phyloP scores from a whole-genome alignment of 2,329 filamentous ascomycete species.

The Hypomyces perniciosus region DNA sequence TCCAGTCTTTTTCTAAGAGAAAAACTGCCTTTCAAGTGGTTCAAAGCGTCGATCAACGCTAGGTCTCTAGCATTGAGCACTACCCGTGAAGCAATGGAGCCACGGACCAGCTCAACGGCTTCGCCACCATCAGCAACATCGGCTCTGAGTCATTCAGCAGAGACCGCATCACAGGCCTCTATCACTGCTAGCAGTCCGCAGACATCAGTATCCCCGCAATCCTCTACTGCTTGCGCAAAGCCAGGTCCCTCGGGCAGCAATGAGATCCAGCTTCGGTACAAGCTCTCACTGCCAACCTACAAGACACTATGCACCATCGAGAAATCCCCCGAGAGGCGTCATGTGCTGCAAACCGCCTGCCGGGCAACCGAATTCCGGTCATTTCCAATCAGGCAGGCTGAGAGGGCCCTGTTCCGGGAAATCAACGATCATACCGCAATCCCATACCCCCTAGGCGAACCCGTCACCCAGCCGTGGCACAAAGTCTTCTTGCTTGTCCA shows the following conservation, averaged over 20 bases:
- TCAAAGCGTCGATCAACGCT: no score
- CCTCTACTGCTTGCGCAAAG: neutral
- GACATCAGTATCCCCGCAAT: neutral
- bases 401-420: slow-evolving; percentile 31
- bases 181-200: neutral
- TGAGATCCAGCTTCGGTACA: slow-evolving; percentile 30
- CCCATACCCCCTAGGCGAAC: slow-evolving; percentile 30
- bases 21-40: no score
- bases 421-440: slow-evolving; percentile 35
- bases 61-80: no score
- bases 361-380: slow-evolving; percentile 32
- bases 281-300: slow-evolving; percentile 27
- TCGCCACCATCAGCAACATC: no score
- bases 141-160: neutral
- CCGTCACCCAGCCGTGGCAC: slow-evolving; percentile 56
- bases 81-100: no score
- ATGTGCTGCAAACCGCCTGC: slow-evolving; percentile 34
- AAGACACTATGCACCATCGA: slow-evolving; percentile 23
- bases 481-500: slow-evolving; percentile 75
- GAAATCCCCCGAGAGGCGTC: slow-evolving; percentile 22
- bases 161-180: neutral
- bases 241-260: slow-evolving; percentile 10
- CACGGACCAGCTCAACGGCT: no score
- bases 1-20: neutral
- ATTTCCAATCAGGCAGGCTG: slow-evolving; percentile 30